Conservation (phyloP, 495 filamentous ascomycete species). For the Alectoria sarmentosa region DNA sequence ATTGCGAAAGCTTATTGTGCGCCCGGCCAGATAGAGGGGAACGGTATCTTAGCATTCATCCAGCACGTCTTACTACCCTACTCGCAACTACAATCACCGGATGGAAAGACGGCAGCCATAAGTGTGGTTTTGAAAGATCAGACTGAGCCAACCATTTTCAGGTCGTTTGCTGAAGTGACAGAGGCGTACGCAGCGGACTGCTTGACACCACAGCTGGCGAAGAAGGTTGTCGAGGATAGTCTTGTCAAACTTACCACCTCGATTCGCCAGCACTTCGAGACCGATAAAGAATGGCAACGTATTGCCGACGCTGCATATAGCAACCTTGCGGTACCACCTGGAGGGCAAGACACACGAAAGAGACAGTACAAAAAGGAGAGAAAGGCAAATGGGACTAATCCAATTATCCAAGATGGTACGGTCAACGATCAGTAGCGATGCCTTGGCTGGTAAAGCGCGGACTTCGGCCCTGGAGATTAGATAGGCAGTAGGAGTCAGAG, state of each 20-base stretch:
- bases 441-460: background rate
- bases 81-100: conserved; percentile 11
- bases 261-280: conserved; percentile 8
- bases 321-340: background rate
- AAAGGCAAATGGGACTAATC: background rate
- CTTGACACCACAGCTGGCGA: conserved; percentile 15
- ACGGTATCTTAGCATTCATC: conserved; percentile 72
- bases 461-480: background rate
- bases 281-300: conserved; percentile 7
- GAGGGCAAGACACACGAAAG: background rate
- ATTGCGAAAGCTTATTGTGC: conserved; percentile 68
- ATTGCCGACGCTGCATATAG: conserved; percentile 7
- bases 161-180: conserved; percentile 7
- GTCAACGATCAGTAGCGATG: background rate
- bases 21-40: conserved; percentile 67
- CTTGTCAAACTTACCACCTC: conserved; percentile 5
- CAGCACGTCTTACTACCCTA: conserved; percentile 71
- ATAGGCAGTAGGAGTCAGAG: background rate
- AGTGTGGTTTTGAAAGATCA: conserved; percentile 12
- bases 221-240: conserved; percentile 9
- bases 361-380: background rate
- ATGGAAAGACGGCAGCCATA: conserved; percentile 13
- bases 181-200: conserved; percentile 6
- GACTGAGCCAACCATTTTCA: conserved; percentile 7
- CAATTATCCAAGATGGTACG: background rate